Evolutionary conservation across 768 basidiomycete species (phyloP).

Genomic region (Favolaschia claudopus): DNA sequence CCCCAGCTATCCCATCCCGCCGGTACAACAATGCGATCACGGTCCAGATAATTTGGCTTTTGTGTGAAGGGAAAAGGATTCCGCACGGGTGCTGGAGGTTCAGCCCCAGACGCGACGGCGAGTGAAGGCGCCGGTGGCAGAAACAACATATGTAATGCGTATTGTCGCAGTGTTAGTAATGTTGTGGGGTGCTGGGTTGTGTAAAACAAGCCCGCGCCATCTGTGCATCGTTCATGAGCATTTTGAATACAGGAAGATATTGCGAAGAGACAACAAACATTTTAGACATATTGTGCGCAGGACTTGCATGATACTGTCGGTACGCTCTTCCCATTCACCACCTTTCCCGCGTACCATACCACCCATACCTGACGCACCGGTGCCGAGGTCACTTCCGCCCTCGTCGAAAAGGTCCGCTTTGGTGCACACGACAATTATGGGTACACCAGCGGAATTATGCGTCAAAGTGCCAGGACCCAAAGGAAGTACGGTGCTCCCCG

Average conservation of each 20-base stretch:
- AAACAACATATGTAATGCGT: constrained; percentile 84
- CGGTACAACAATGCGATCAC: constrained; percentile 91
- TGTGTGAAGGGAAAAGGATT: constrained; percentile 89
- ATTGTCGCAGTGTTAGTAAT: constrained; percentile 78
- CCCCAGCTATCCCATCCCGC: constrained; percentile 99
- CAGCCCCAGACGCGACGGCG: constrained; percentile 60
- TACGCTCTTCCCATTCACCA: constrained; percentile 93
- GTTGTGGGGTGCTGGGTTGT: constrained; percentile 84
- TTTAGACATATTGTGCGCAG: constrained; percentile 91
- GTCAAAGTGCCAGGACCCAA: constrained; percentile 87
- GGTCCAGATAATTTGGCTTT: constrained; percentile 91
- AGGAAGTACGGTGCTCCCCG: constrained; percentile 72
- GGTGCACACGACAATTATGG: constrained; percentile 89
- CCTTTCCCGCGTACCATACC: constrained; percentile 93
- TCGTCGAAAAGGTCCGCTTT: constrained; percentile 95
- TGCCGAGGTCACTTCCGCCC: constrained; percentile 70
- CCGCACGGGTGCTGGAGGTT: constrained; percentile 70
- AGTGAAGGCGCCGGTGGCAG: constrained; percentile 81
- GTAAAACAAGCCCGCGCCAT: constrained; percentile 92
- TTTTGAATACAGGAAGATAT: neutral
- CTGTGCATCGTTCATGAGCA: constrained; percentile 54
- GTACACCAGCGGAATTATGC: constrained; percentile 85
- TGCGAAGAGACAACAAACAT: constrained; percentile 61
- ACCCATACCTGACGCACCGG: constrained; percentile 84
- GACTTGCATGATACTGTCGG: constrained; percentile 95